Base-by-base conservation (phyloP, 345 rosid genomes). In the Brassica carinata region DNA sequence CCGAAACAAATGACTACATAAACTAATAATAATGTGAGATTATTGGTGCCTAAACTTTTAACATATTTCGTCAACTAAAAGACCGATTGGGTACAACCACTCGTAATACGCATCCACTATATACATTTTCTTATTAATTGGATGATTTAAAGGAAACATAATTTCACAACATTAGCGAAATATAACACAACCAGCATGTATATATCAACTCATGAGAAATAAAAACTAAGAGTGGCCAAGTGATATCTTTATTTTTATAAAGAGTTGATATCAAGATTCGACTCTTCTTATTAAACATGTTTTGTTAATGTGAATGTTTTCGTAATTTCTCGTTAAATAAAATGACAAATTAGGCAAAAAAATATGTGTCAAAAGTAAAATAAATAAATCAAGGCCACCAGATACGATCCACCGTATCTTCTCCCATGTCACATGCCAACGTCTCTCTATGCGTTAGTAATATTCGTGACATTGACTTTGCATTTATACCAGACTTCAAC, bases 1-100 rank as follows among this genome's bases (percentile, higher is more conserved):
- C 77, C 51, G 27, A 72, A 79, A 65, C 74, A 61, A 43, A 43
- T 43, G 2, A 43, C 3, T 43, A 43, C 51, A 43, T 43, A 43
- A 43, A 43, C 2, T 43, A 43, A 34, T 38, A 38, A 38, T 38
- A 38, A 43, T 43, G 51, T 11, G 51, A 3, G 51, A 2, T 43
- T 43, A 43, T 19, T 19, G 23, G 23, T 19, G n/a, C n/a, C n/a
- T n/a, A 43, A 43, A 43, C 0, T 3, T 36, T 38, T 43, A 43
- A 43, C n/a, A 43, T 43, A 43, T 43, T 40, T 43, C 51, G 51
- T 10, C 14, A 43, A 43, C 1, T 43, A 43, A 2, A 38, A 5
- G n/a, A 30, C 33, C 33, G 33, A 10, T 43, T 43, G 51, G 51
- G 51, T 43, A 43, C 51, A 43, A 43, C 51, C 51, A 43, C 51